Conservation (phyloP, 2,329 filamentous ascomycete species). For the Canariomyces notabilis region DNA sequence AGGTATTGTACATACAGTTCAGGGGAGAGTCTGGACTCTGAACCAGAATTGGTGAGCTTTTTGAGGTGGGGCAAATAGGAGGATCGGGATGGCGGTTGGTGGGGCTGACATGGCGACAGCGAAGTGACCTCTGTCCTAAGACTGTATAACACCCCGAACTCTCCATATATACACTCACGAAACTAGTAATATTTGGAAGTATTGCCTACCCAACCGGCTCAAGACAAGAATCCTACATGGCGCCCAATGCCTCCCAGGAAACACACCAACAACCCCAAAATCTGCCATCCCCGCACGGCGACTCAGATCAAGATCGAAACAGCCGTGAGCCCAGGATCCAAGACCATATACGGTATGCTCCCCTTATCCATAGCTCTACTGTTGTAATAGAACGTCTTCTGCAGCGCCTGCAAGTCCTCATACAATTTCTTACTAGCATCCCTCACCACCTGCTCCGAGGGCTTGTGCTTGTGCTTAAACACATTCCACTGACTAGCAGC, state of each 20-base stretch:
- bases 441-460: slow-evolving; percentile 21
- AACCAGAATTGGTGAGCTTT: too few species aligned
- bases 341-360: slow-evolving; percentile 34
- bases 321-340: slow-evolving; percentile 35
- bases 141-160: too few species aligned
- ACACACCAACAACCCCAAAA: neutral
- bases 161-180: too few species aligned
- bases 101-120: too few species aligned
- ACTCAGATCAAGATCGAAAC: slow-evolving; percentile 33
- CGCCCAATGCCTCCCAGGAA: too few species aligned
- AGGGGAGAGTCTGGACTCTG: too few species aligned
- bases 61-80: too few species aligned
- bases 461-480: slow-evolving; percentile 24
- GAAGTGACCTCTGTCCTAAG: too few species aligned
- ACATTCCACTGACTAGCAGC: slow-evolving; percentile 35
- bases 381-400: slow-evolving; percentile 29
- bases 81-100: too few species aligned
- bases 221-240: too few species aligned
- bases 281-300: neutral
- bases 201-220: neutral
- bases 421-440: slow-evolving; percentile 29
- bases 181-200: too few species aligned
- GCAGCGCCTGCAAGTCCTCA: slow-evolving; percentile 26
- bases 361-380: slow-evolving; percentile 31
- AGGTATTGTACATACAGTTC: too few species aligned